Percentiles rank a stretch among this genome's conserved stretches.
Evolutionary conservation across 345 rosid species (phyloP).

Genomic region (Adansonia digitata): DNA sequence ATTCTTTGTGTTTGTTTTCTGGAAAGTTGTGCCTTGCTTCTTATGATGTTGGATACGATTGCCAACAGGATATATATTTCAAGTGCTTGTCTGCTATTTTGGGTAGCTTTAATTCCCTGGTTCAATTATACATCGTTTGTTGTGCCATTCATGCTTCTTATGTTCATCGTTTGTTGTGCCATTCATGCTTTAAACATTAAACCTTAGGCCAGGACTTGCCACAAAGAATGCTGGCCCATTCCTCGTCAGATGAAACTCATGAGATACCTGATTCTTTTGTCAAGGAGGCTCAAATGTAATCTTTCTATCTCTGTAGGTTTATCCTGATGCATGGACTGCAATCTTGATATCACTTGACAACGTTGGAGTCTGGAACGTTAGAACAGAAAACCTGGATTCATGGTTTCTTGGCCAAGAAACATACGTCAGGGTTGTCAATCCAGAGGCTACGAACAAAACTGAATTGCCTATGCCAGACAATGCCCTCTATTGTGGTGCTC

Average conservation of each 20-base stretch:
- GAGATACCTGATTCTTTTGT: neutral
- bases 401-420: conserved; percentile 99
- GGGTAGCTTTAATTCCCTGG: neutral
- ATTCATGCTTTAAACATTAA: neutral
- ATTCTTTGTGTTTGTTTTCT: neutral
- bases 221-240: neutral
- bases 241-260: neutral
- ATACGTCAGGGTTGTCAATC: conserved; percentile 80
- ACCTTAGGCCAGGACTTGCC: neutral
- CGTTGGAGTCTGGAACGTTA: conserved; percentile 93
- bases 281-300: neutral
- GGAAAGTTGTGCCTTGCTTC: neutral
- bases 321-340: conserved; percentile 95
- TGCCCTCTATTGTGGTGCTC: conserved; percentile 85
- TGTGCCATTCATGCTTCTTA: too few relatives aligned
- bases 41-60: neutral
- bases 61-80: neutral
- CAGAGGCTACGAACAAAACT: conserved; percentile 86
- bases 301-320: conserved; percentile 49
- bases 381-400: conserved; percentile 93
- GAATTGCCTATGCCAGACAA: conserved; percentile 80
- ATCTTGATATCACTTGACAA: conserved; percentile 90
- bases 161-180: neutral
- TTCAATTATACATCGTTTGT: neutral
- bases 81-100: neutral